Percentiles rank a stretch among this genome's conserved stretches.
Conservation (phyloP, 2,329 filamentous ascomycete species). For the Hyphodiscus sp. region DNA sequence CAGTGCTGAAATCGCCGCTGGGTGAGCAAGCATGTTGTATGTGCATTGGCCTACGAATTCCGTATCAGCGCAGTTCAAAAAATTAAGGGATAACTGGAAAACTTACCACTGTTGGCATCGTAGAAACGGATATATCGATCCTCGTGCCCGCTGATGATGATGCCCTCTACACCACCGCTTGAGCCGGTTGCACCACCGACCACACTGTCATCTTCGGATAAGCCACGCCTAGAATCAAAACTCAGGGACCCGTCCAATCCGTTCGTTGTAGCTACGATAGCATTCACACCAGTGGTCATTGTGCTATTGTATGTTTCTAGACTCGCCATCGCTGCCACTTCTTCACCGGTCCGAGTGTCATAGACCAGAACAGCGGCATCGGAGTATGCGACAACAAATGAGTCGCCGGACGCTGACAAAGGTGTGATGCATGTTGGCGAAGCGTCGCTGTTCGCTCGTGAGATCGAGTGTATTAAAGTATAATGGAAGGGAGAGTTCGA, state of each 20-base stretch:
- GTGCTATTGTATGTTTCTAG: conserved; percentile 90
- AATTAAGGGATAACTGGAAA: background rate
- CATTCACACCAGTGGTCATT: conserved; percentile 75
- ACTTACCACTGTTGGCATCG: conserved; percentile 95
- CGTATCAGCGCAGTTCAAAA: background rate
- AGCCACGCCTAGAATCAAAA: conserved; percentile 54
- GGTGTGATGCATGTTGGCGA: conserved; percentile 92
- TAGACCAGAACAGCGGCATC: conserved; percentile 89
- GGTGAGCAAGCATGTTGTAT: conserved; percentile 97
- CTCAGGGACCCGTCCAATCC: conserved; percentile 63
- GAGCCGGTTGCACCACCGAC: conserved; percentile 77
- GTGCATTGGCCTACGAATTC: conserved; percentile 79
- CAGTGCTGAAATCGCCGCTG: conserved; percentile 83
- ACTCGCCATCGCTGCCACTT: conserved; percentile 88
- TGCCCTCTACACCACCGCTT: conserved; percentile 75
- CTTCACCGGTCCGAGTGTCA: conserved; percentile 80
- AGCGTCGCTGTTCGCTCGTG: conserved; percentile 58
- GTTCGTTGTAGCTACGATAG: conserved; percentile 79
- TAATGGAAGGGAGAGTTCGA: conserved; percentile 82
- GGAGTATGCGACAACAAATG: conserved; percentile 87
- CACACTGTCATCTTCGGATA: conserved; percentile 66
- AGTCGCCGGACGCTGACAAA: conserved; percentile 73
- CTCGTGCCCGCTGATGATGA: conserved; percentile 94
- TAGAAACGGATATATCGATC: conserved; percentile 96
- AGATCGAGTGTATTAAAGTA: conserved; percentile 81